Evolutionary conservation across 164 flowering plant species (phyloP).

Genomic region (Vitis rotundifolia): DNA sequence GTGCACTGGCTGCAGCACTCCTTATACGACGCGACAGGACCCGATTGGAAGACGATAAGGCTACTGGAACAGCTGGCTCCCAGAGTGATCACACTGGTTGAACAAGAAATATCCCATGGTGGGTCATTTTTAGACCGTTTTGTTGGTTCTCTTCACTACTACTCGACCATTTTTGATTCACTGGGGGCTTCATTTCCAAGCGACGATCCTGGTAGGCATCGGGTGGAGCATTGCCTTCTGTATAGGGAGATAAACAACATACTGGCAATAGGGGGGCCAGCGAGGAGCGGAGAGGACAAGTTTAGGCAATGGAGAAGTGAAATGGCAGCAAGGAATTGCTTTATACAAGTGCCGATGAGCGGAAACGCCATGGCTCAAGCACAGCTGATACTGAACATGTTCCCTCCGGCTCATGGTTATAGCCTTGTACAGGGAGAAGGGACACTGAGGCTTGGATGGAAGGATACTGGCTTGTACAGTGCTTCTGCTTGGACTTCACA

Average conservation of each 20-base stretch:
- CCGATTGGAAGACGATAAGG: constrained; percentile 65
- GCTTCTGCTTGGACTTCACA: constrained; percentile 74
- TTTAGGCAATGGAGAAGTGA: constrained; percentile 55
- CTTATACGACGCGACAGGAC: constrained; percentile 60
- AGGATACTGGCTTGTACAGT: constrained; percentile 68
- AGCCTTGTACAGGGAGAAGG: constrained; percentile 68
- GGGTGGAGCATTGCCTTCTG: constrained; percentile 51
- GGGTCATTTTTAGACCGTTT: constrained; percentile 70
- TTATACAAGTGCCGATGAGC: constrained; percentile 62
- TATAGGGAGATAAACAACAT: constrained; percentile 59
- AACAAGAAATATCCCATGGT: constrained; percentile 49
- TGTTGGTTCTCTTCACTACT: constrained; percentile 66
- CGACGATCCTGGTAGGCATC: constrained; percentile 45
- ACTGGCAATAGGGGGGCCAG: constrained; percentile 72
- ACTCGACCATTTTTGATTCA: constrained; percentile 68
- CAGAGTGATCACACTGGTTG: constrained; percentile 57
- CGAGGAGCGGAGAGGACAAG: constrained; percentile 74
- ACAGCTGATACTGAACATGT: constrained; percentile 69
- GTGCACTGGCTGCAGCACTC: constrained; percentile 77
- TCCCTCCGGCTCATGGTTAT: constrained; percentile 60
- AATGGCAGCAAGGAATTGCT: constrained; percentile 31
- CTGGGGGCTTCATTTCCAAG: constrained; percentile 39
- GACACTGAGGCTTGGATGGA: constrained; percentile 69
- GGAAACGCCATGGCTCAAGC: constrained; percentile 70
- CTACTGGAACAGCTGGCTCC: constrained; percentile 49